phyloP scores from a whole-genome alignment of 495 filamentous ascomycete species.

The Cercophora samala region DNA sequence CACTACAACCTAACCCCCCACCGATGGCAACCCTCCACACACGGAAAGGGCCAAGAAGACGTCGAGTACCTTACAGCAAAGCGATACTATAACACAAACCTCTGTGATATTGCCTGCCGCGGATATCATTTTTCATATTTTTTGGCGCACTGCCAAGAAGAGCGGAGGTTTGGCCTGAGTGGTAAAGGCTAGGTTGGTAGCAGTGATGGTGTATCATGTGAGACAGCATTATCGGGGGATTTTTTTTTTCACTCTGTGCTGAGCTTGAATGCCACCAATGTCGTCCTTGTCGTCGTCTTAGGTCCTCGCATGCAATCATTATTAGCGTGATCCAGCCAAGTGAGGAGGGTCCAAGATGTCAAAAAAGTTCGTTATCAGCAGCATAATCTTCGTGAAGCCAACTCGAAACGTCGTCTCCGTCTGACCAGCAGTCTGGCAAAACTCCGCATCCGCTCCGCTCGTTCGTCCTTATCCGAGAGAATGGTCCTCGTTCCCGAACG shows the following conservation, averaged over 20 bases:
- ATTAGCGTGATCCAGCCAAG: neutral
- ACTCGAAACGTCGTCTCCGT: neutral
- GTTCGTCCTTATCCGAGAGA: neutral
- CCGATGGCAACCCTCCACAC: neutral
- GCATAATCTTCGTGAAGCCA: neutral
- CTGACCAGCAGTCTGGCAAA: neutral
- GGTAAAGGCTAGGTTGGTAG: neutral
- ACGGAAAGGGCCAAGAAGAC: neutral
- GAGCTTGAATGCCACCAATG: too few relatives aligned
- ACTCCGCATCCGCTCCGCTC: neutral
- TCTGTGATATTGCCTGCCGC: neutral
- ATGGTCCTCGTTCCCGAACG: neutral
- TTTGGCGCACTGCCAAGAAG: neutral
- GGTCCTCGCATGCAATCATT: neutral
- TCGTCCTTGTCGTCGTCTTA: neutral
- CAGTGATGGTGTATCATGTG: neutral
- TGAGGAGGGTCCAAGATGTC: neutral
- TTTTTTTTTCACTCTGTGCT: neutral
- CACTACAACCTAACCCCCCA: neutral
- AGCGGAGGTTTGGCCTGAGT: too few relatives aligned
- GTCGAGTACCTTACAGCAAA: neutral
- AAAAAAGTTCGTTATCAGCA: neutral
- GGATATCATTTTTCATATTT: neutral
- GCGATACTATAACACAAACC: neutral
- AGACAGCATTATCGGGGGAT: neutral